A percentile compares a stretch with the other conserved stretches of the same genome.
Evolutionary conservation across 2,329 filamentous ascomycete genomes (phyloP).

Genomic region (Emydomyces testavorans): DNA sequence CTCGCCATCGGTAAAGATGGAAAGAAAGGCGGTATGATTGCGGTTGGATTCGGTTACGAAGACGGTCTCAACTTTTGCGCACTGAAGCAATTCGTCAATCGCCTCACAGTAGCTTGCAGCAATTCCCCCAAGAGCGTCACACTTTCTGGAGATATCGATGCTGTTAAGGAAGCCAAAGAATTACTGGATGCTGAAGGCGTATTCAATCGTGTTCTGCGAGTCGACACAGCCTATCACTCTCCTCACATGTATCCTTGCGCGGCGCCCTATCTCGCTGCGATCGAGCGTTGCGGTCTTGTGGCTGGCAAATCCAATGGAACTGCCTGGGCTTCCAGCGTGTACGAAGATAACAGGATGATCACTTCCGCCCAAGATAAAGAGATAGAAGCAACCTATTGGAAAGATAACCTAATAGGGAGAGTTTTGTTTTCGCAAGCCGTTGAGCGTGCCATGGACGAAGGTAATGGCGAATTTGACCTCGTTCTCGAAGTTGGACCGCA

Average conservation of each 20-base stretch:
- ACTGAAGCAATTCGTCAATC: background rate
- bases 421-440: slow-evolving; percentile 29
- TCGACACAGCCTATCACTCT: slow-evolving; percentile 28
- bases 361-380: too few species aligned
- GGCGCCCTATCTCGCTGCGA: slow-evolving; percentile 19
- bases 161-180: slow-evolving; percentile 21
- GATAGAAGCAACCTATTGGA: too few species aligned
- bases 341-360: slow-evolving; percentile 2
- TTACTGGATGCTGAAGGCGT: background rate
- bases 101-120: slow-evolving; percentile 24
- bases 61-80: background rate
- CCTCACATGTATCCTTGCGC: slow-evolving; percentile 19
- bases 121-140: slow-evolving; percentile 37
- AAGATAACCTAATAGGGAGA: slow-evolving; percentile 28
- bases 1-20: slow-evolving; percentile 11
- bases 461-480: background rate
- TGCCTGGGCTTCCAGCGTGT: slow-evolving; percentile 25
- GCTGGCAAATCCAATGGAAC: background rate
- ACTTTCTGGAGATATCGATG: slow-evolving; percentile 33
- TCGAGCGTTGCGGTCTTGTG: background rate
- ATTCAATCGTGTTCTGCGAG: slow-evolving; percentile 17
- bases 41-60: slow-evolving; percentile 25
- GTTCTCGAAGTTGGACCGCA: slow-evolving; percentile 26
- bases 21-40: slow-evolving; percentile 39
- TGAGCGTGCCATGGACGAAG: background rate